Evolutionary conservation across 345 rosid genomes (phyloP), one percentile per base, ranked within the genome.

Genomic region (Alliaria petiolata): DNA sequence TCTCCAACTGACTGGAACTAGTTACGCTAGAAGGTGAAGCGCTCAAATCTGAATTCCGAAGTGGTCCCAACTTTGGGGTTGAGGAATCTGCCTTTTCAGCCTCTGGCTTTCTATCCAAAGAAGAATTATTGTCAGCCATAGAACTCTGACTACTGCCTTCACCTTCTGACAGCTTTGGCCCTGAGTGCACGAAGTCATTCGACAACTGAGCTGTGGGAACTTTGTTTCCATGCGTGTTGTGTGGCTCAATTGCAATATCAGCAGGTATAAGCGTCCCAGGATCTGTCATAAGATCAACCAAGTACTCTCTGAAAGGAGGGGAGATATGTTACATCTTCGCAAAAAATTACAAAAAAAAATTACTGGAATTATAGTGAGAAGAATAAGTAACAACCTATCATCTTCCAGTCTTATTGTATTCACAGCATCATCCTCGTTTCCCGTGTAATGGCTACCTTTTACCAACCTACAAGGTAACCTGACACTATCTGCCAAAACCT

Each of bases 221-320:
- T 70, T 81, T 85, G 77, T 72, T 76, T 42, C 83, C 69, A 46
- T 77, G 78, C 6, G 89, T 80, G 74, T 81, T 84, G 63, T 71
- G 71, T 68, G 89, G 68, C 74, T 74, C 82, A 70, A 72, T 85
- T 49, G 83, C 79, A 81, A 86, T 61, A 76, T 95, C 99, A 82
- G 96, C 95, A 52, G 99, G 99, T 81, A 95, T 87, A 73, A 95
- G 95, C 20, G 97, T 92, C 78, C 99, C 99, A 31, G 99, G 96
- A 79, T 90, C 99, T 70, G 97, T 96, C 99, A 95, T 95, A 78
- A 95, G 97, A 86, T 95, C 99, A 70, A 95, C 96, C 87, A 95
- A 85, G 90, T 84, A 90, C 83, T 95, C 99, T 84, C 99, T 95
- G 89, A 69, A 83, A 54, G 46, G 59, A 79, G 50, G 71, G 70